These are phyloP conservation scores for Oryza nivara DNA, from an alignment of 176 grass and related monocot species.

Conservation along the genomic window DNA sequence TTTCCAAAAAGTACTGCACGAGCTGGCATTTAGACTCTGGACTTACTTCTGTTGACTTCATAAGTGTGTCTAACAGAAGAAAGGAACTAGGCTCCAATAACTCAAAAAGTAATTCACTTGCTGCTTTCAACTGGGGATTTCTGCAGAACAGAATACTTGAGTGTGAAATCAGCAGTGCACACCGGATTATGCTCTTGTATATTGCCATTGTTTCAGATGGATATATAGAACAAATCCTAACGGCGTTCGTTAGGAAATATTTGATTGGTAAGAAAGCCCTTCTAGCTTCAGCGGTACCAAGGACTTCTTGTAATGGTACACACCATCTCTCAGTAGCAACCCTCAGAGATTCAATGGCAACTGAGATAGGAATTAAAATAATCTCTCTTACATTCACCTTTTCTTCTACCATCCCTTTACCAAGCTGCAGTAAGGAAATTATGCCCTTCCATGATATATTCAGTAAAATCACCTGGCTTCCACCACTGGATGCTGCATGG, in stretches of 20 bases:
- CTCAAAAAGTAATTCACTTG: conserved; percentile 73
- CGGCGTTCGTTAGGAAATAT: conserved; percentile 94
- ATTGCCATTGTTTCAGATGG: conserved; percentile 65
- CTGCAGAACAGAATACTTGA: conserved; percentile 76
- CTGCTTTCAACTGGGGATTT: conserved; percentile 58
- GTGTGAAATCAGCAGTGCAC: conserved; percentile 65
- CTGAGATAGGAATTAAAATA: conserved; percentile 67
- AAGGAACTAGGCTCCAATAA: conserved; percentile 79
- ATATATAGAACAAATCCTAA: conserved; percentile 78
- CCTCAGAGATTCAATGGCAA: conserved; percentile 71
- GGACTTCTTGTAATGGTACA: conserved; percentile 26
- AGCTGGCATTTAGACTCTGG: conserved; percentile 68
- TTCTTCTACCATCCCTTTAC: conserved; percentile 69
- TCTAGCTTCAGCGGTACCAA: conserved; percentile 75
- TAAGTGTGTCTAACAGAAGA: conserved; percentile 69
- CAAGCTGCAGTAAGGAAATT: conserved; percentile 84
- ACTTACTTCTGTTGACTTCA: conserved; percentile 65
- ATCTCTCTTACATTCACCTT: conserved; percentile 67
- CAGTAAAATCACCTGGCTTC: conserved; percentile 68
- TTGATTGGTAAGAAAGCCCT: conserved; percentile 92
- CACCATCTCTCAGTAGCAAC: conserved; percentile 60
- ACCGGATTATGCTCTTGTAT: conserved; percentile 63
- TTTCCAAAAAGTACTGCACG: conserved; percentile 63
- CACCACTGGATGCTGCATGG: conserved; percentile 82
- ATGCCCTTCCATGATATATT: conserved; percentile 95